phyloP scores from a whole-genome alignment of 1,139 yeast genomes.

The Saccharomyces hybrid region DNA sequence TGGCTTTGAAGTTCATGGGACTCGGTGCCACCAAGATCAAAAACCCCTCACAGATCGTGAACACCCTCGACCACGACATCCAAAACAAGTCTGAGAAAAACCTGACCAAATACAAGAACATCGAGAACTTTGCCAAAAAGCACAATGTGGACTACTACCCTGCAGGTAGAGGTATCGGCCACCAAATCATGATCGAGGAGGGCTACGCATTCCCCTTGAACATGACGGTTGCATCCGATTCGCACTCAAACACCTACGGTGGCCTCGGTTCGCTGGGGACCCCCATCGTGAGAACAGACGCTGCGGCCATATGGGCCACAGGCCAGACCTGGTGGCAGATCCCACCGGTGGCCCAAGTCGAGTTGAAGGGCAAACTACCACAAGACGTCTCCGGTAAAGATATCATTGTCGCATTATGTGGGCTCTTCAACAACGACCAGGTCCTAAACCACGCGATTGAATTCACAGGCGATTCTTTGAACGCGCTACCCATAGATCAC shows the following conservation, averaged over 20 bases:
- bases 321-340: conserved; percentile 99
- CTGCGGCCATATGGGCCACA: conserved; percentile 98
- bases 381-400: conserved; percentile 92
- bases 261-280: conserved; percentile 95
- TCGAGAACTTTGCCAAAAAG: conserved; percentile 76
- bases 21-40: conserved; percentile 80
- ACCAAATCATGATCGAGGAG: conserved; percentile 97
- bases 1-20: conserved; percentile 91
- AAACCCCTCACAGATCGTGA: conserved; percentile 83
- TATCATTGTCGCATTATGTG: conserved; percentile 92
- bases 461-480: conserved; percentile 81
- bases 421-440: conserved; percentile 89
- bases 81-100: conserved; percentile 88
- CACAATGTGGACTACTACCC: conserved; percentile 98
- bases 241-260: conserved; percentile 96
- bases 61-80: conserved; percentile 95
- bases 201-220: conserved; percentile 96
- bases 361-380: conserved; percentile 72
- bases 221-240: conserved; percentile 92
- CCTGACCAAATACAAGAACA: conserved; percentile 76
- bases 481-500: conserved; percentile 72
- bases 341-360: conserved; percentile 96
- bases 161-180: conserved; percentile 98
- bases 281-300: conserved; percentile 96
- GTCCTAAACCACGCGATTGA: conserved; percentile 96